Evolutionary conservation across 1,139 yeast genomes (phyloP).

Genomic region (Geotrichum fermentans): DNA sequence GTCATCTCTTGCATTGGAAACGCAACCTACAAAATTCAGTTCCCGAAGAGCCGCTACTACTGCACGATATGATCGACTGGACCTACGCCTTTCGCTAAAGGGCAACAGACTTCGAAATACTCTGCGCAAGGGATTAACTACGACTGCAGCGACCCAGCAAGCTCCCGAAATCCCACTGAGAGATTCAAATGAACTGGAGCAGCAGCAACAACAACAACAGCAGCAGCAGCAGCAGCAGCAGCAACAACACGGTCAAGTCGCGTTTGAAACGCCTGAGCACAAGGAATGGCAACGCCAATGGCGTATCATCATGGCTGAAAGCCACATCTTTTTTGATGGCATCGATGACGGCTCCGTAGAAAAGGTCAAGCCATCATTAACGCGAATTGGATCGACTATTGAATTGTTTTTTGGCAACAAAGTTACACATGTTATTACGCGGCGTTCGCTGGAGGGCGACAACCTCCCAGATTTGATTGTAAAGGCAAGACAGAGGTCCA

Average conservation of each 20-base stretch:
- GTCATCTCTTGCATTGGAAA: constrained; percentile 16
- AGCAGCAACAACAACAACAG: constrained; percentile 5
- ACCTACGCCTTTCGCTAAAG: too few species aligned
- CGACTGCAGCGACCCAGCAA: constrained; percentile 4
- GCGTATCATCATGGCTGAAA: constrained; percentile 68
- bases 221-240: constrained; percentile 5
- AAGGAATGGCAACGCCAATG: constrained; percentile 72
- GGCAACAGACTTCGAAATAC: not conserved
- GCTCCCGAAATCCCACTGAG: too few species aligned
- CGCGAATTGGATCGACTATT: constrained; percentile 40
- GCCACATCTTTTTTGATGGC: constrained; percentile 75
- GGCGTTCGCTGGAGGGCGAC: constrained; percentile 43
- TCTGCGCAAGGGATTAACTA: constrained; percentile 2
- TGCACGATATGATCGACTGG: not conserved
- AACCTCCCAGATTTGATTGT: constrained; percentile 60
- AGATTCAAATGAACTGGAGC: constrained; percentile 5
- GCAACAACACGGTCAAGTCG: constrained; percentile 19
- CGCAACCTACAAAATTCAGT: constrained; percentile 12
- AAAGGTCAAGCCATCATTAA: constrained; percentile 45
- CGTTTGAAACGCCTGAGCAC: constrained; percentile 23
- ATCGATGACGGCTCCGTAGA: constrained; percentile 49
- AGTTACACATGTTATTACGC: constrained; percentile 80
- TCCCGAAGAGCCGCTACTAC: constrained; percentile 7
- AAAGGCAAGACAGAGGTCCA: constrained; percentile 52
- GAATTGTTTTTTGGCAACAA: constrained; percentile 71